Evolutionary conservation across 306 rosid species (phyloP).

Genomic region (Geum urbanum): DNA sequence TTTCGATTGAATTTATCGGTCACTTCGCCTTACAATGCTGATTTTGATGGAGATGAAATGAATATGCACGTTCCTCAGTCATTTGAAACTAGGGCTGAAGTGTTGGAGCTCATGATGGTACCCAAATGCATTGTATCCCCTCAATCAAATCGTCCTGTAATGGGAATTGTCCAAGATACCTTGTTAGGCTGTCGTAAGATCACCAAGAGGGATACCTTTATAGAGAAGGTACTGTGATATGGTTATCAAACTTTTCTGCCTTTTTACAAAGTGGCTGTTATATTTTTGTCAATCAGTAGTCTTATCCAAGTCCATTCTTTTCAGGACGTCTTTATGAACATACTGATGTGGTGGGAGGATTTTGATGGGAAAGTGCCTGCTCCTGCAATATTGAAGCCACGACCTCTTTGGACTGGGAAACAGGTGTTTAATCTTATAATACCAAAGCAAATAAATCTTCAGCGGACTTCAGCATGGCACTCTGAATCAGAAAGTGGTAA

Average conservation of each 20-base stretch:
- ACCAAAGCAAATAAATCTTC: conserved; percentile 88
- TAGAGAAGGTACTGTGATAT: conserved; percentile 60
- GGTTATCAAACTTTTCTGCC: background rate
- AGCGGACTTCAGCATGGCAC: conserved; percentile 90
- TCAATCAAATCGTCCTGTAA: conserved; percentile 91
- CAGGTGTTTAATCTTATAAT: conserved; percentile 97
- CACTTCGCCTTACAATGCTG: conserved; percentile 96
- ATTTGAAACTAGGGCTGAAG: conserved; percentile 99
- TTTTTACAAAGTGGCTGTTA: background rate
- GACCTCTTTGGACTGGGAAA: conserved; percentile 97
- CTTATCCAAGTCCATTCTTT: conserved; percentile 25
- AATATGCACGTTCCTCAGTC: conserved; percentile 99
- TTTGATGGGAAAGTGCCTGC: conserved; percentile 96
- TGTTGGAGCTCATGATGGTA: conserved; percentile 98
- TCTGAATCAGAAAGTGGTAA: conserved; percentile 64
- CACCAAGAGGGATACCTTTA: conserved; percentile 94
- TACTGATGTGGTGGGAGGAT: conserved; percentile 99
- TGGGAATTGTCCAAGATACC: conserved; percentile 98
- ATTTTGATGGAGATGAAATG: conserved; percentile 99
- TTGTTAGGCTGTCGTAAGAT: conserved; percentile 91
- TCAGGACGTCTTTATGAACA: conserved; percentile 98
- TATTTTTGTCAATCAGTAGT: conserved; percentile 21
- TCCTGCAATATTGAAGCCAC: conserved; percentile 92
- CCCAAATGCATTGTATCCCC: conserved; percentile 99
- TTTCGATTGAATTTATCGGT: conserved; percentile 90